These are phyloP conservation scores for Cryptococcus sp. DNA, from an alignment of 1,284 basidiomycete genomes.

Conservation along the genomic window DNA sequence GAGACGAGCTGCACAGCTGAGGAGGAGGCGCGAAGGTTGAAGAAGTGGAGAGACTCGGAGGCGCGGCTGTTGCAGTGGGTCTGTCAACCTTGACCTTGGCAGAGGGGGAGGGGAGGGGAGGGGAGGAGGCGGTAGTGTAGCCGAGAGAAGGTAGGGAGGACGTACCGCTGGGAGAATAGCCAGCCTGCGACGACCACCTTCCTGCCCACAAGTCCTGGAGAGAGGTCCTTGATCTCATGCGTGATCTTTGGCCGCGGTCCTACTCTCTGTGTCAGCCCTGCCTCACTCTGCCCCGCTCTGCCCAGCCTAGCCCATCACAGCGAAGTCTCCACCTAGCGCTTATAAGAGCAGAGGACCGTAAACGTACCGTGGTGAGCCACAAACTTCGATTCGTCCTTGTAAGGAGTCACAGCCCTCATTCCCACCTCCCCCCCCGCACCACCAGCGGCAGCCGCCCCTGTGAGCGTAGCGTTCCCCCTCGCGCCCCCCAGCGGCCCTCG, in stretches of 20 bases:
- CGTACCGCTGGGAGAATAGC: constrained; percentile 46
- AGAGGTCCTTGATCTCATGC: constrained; percentile 64
- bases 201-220: constrained; percentile 57
- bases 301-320: too few species aligned
- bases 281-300: background rate
- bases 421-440: too few species aligned
- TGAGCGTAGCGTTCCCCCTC: too few species aligned
- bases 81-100: background rate
- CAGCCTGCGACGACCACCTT: constrained; percentile 71
- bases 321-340: too few species aligned
- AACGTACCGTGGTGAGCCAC: constrained; percentile 29
- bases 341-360: too few species aligned
- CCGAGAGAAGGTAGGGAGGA: too few species aligned
- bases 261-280: constrained; percentile 5
- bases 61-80: constrained; percentile 34
- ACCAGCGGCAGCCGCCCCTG: too few species aligned
- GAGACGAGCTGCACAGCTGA: constrained; percentile 68
- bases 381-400: too few species aligned
- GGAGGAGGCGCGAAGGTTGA: constrained; percentile 71
- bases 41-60: constrained; percentile 45
- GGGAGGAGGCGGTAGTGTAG: too few species aligned
- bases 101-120: background rate
- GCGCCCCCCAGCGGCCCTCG: too few species aligned
- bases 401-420: too few species aligned
- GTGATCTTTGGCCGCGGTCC: constrained; percentile 48